Conservation (phyloP, 2,329 filamentous ascomycete species). For the Juglanconis oblonga region DNA sequence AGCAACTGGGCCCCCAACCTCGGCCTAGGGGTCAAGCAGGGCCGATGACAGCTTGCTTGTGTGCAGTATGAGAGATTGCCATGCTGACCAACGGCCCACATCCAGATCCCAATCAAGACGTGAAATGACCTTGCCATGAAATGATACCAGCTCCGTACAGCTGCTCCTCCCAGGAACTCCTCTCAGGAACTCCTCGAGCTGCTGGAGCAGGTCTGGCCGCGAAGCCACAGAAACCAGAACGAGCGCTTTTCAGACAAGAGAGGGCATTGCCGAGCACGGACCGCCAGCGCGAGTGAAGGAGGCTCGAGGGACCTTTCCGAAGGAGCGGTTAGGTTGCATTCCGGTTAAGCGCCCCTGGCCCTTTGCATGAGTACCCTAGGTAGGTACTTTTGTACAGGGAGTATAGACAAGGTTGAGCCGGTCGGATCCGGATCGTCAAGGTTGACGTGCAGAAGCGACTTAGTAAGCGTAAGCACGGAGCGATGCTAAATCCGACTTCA, state of each 20-base stretch:
- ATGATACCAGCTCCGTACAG: too few relatives aligned
- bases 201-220: too few relatives aligned
- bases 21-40: not conserved
- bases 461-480: slow-evolving; percentile 5
- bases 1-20: not conserved
- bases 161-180: too few relatives aligned
- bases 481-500: slow-evolving; percentile 4
- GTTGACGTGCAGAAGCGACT: not conserved
- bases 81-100: too few relatives aligned
- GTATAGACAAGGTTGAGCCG: not conserved
- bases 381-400: not conserved
- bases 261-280: too few relatives aligned
- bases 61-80: not conserved
- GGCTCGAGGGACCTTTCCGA: not conserved
- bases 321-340: too few relatives aligned
- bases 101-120: too few relatives aligned
- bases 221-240: too few relatives aligned
- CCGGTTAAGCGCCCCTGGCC: not conserved
- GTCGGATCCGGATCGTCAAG: not conserved
- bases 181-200: too few relatives aligned
- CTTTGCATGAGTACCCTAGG: not conserved
- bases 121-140: too few relatives aligned
- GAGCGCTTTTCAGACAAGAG: too few relatives aligned
- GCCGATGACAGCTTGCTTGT: not conserved
- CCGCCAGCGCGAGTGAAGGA: not conserved